phyloP scores from a whole-genome alignment of 2,329 filamentous ascomycete species.

The Falciphora oryzae region DNA sequence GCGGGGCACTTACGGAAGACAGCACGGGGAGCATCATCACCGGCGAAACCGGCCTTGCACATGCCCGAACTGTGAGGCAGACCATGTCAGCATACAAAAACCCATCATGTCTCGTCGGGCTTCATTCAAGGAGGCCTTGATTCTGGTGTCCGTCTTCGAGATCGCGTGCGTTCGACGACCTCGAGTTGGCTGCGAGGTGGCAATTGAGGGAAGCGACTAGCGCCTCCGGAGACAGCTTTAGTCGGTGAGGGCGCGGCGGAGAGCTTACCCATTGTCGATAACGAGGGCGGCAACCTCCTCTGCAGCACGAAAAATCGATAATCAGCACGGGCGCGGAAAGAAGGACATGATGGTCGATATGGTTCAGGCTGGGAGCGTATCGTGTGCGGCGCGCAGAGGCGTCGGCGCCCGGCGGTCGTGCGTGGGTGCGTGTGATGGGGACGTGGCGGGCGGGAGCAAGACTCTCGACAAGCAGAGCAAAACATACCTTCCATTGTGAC shows the following conservation, averaged over 20 bases:
- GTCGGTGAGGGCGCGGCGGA: conserved; percentile 26
- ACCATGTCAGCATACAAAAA: conserved; percentile 31
- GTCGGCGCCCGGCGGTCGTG: not conserved
- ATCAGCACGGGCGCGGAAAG: conserved; percentile 5
- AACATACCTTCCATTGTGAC: conserved; percentile 49
- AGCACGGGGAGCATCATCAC: conserved; percentile 99
- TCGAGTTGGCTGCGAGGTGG: not conserved
- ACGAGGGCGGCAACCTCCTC: conserved; percentile 99
- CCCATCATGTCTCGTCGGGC: conserved; percentile 3
- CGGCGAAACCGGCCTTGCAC: conserved; percentile 99
- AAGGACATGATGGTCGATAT: not conserved
- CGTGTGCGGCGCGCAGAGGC: conserved; percentile 7
- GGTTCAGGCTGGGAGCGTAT: conserved; percentile 8
- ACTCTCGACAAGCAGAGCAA: conserved; percentile 9
- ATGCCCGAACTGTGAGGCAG: conserved; percentile 79
- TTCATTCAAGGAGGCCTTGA: conserved; percentile 19
- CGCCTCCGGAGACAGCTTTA: not conserved
- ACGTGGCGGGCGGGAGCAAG: conserved; percentile 15
- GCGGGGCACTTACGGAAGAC: conserved; percentile 89
- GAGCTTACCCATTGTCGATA: conserved; percentile 99
- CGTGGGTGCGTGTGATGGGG: conserved; percentile 12
- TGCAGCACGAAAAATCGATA: conserved; percentile 39
- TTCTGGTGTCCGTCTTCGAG: not conserved
- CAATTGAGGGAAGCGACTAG: not conserved
- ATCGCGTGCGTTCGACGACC: conserved; percentile 4